Evolutionary conservation across 2,329 filamentous ascomycete species (phyloP), one percentile per base, ranked within the genome.

Genomic region (Rachicladosporium sp.): DNA sequence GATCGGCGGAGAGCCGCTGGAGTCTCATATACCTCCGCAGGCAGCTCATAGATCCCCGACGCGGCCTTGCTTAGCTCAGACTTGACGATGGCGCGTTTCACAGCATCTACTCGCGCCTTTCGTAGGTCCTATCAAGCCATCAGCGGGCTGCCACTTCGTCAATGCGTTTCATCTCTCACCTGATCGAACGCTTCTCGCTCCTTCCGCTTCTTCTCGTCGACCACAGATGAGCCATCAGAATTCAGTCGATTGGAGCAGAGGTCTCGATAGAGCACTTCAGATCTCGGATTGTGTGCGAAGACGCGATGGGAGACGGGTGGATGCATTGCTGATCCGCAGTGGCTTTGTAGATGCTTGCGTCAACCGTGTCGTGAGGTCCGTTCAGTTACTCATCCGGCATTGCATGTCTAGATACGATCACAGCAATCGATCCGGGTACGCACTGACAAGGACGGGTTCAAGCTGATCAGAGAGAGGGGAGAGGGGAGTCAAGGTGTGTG

Each of bases 231-330:
- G n/a, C 61, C 65, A 55, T 69, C 61, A 1, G 47, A 35, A 39
- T 66, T 64, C 4, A 69, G 47, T 49, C 63, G 66, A 35, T 62
- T 59, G 1, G 55, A 52, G 34, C 57, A 60, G 1, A 70, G 49
- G 45, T 69, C 64, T 35, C 62, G 59, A 50, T 68, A 68, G 2
- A 70, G 50, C 0, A 58, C 51, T n/a, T 64, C 62, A 40, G 69
- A 69, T 30, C 59, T 62, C 0, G 65, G 62, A 39, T 69, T 67
- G 1, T 56, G 53, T 15, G 61, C 48, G 0, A 66, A 43, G 0
- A 60, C 48, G 15, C 15, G 15, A 19, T 19, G 15, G 15, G 15
- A 19, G 15, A 19, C 15, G 15, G 3, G 15, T 5, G 15, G 15
- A 19, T 19, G 15, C 15, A 19, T 19, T 19, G 15, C 15, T 19